Conservation (phyloP, 441 rosid species). For the Jatropha multifida region DNA sequence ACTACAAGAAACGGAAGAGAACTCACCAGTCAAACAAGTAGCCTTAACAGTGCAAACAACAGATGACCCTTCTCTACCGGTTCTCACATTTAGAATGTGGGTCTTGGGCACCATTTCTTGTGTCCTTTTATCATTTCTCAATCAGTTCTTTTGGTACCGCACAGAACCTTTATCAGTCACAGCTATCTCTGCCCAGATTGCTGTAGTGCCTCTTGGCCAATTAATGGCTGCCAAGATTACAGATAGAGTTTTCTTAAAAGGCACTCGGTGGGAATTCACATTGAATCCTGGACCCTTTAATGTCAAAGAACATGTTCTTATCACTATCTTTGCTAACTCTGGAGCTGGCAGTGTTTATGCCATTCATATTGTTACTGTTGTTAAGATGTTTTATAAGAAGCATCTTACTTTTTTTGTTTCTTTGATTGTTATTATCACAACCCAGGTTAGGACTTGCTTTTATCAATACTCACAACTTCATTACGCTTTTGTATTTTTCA, state of each 20-base stretch:
- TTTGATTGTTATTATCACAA: constrained; percentile 70
- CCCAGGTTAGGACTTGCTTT: constrained; percentile 51
- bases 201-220: constrained; percentile 85
- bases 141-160: constrained; percentile 94
- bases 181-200: constrained; percentile 91
- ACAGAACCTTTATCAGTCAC: constrained; percentile 88
- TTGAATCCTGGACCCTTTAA: constrained; percentile 95
- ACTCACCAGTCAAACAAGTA: constrained; percentile 81
- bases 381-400: constrained; percentile 75
- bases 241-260: constrained; percentile 58
- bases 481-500: neutral
- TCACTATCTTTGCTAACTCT: constrained; percentile 89
- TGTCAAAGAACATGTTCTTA: constrained; percentile 88
- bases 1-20: constrained; percentile 45
- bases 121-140: constrained; percentile 68
- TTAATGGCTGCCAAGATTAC: constrained; percentile 83
- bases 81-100: constrained; percentile 91
- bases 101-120: constrained; percentile 75
- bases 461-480: neutral
- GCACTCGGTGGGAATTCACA: constrained; percentile 66
- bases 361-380: constrained; percentile 80
- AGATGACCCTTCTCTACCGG: constrained; percentile 77
- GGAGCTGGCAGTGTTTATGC: constrained; percentile 97
- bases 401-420: constrained; percentile 80
- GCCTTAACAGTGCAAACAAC: constrained; percentile 82